A percentile compares a stretch with the other conserved stretches of the same genome.
These are phyloP conservation scores for Oryza nivara DNA, from an alignment of 176 grass and related monocot genomes.

Conservation along the genomic window DNA sequence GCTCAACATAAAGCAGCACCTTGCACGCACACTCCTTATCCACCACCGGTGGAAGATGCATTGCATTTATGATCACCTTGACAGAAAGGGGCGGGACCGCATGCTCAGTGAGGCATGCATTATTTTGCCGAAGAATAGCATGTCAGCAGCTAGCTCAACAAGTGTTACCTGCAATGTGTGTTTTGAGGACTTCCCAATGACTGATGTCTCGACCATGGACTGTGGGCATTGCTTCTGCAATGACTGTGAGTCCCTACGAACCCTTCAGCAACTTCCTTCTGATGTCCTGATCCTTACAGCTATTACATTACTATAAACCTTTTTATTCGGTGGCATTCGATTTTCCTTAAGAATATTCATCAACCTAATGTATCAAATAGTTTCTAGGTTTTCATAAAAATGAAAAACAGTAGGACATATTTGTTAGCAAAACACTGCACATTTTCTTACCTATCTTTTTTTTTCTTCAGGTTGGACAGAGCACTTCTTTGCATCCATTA, in stretches of 20 bases:
- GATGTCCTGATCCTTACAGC: conserved; percentile 21
- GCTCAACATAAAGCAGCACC: conserved; percentile 56
- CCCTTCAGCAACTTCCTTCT: background rate
- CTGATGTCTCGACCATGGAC: conserved; percentile 36
- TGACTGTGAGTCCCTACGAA: conserved; percentile 25
- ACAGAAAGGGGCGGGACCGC: conserved; percentile 47
- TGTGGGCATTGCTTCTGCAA: conserved; percentile 49
- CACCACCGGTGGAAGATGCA: conserved; percentile 59
- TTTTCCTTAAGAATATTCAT: conserved; percentile 11
- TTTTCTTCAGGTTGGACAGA: conserved; percentile 56
- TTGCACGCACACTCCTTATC: conserved; percentile 53
- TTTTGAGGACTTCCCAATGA: conserved; percentile 25
- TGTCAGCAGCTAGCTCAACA: background rate
- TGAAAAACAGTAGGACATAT: background rate
- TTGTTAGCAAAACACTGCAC: background rate
- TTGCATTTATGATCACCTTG: conserved; percentile 45
- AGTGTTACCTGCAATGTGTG: conserved; percentile 35
- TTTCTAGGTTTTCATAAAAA: conserved; percentile 14
- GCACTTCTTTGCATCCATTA: conserved; percentile 44
- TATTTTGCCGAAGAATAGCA: background rate
- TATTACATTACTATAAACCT: background rate
- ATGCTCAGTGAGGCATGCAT: conserved; percentile 44
- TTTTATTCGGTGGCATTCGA: background rate
- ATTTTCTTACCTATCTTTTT: background rate
- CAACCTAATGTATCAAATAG: background rate